Evolutionary conservation across 257 asterid genomes (phyloP).

Genomic region (Schizonepeta tenuifolia): DNA sequence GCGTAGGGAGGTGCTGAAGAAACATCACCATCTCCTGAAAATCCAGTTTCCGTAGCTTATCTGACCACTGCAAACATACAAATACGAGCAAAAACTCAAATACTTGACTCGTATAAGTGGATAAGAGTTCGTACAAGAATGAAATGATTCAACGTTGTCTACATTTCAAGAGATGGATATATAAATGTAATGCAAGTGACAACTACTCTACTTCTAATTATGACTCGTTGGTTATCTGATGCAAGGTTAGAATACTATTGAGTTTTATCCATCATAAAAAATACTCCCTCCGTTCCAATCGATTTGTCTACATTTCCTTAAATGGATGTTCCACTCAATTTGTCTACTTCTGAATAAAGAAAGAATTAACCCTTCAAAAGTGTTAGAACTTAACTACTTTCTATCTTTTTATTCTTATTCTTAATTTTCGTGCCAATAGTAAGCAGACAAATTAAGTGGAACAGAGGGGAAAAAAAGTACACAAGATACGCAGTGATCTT

Average conservation of each 20-base stretch:
- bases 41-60: constrained; percentile 77
- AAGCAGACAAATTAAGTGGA: no score
- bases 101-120: not conserved
- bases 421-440: no score
- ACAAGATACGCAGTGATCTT: constrained; percentile 22
- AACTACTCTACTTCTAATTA: not conserved
- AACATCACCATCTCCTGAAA: constrained; percentile 99
- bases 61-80: constrained; percentile 74
- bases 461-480: not conserved
- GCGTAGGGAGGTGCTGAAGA: constrained; percentile 93
- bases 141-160: not conserved
- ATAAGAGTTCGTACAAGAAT: not conserved
- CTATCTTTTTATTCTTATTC: no score
- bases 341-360: no score
- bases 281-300: no score
- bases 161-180: not conserved
- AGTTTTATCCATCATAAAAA: not conserved
- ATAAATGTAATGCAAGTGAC: not conserved
- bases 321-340: no score
- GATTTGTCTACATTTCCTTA: no score
- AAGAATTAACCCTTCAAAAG: no score
- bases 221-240: not conserved
- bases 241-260: not conserved
- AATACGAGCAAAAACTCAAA: not conserved
- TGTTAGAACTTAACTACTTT: no score